Conservation (phyloP, 2,329 filamentous ascomycete species). For the Monosporascus sp. region DNA sequence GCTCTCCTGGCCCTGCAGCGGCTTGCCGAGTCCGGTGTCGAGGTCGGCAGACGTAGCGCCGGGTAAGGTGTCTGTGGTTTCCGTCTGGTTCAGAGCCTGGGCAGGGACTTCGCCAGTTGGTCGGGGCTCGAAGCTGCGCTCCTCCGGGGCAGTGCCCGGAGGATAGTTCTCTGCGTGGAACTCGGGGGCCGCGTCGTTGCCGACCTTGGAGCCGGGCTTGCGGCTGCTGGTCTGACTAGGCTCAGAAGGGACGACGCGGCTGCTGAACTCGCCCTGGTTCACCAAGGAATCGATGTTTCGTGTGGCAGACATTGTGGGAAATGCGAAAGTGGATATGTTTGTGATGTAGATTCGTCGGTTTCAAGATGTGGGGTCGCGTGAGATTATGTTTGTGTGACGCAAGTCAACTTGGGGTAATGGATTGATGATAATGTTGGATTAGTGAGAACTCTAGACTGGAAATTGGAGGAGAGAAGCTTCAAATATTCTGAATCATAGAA, state of each 20-base stretch:
- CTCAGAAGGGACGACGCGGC: conserved; percentile 43
- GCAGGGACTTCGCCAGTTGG: conserved; percentile 29
- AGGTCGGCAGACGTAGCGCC: conserved; percentile 42
- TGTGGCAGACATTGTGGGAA: conserved; percentile 17
- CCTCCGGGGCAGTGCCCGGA: conserved; percentile 56
- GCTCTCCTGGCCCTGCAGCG: conserved; percentile 36
- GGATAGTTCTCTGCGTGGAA: conserved; percentile 58
- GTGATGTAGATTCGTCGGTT: too few relatives aligned
- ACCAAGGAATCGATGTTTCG: conserved; percentile 47
- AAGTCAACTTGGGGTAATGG: not conserved
- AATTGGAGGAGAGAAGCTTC: too few relatives aligned
- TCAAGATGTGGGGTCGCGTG: too few relatives aligned
- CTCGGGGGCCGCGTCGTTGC: conserved; percentile 55
- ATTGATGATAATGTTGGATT: too few relatives aligned
- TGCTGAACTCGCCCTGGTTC: conserved; percentile 52
- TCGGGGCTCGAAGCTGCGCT: conserved; percentile 35
- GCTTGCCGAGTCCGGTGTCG: conserved; percentile 38
- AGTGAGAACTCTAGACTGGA: too few relatives aligned
- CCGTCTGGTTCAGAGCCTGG: conserved; percentile 25
- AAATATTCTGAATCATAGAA: too few relatives aligned
- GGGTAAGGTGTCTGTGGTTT: conserved; percentile 32
- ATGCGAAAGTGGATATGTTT: not conserved
- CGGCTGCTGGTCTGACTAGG: conserved; percentile 54
- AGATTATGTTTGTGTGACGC: not conserved
- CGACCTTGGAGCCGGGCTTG: conserved; percentile 54